Evolutionary conservation across 164 flowering plant species (phyloP), one percentile per base, ranked within the genome.

Genomic region (Tetracentron sinense): DNA sequence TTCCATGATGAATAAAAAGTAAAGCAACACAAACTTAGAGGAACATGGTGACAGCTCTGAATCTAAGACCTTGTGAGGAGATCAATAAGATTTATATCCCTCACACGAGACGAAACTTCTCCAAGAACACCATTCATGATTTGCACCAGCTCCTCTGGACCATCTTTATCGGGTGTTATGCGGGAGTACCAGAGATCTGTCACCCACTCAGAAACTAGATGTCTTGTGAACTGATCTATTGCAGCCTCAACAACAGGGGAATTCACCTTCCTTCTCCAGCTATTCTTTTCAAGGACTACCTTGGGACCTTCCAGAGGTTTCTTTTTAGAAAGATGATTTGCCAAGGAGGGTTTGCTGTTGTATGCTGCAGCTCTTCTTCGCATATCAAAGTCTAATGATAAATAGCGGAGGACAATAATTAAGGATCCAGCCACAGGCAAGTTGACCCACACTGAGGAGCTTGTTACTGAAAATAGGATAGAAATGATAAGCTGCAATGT

Each of bases 241-340:
- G 99, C 99, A 54, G 80, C 84, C 80, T 95, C 99, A 65, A 88
- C 98, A 60, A 77, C 80, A 54, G 95, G 93, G n/a, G 98, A 92
- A 68, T 85, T 82, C 64, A 95, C 96, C 77, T 88, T 92, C 50
- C 63, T 79, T 74, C 82, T 90, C 99, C 99, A 95, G 21, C 75
- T 79, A 50, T 82, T 77, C 61, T 67, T 83, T 29, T 77, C 77
- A 63, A 49, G 27, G 10, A 48, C 58, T 59, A 63, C 64, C 70
- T 72, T 85, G 25, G 74, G 71, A 62, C 29, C 62, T 48, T 77
- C 81, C 15, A 69, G 54, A 64, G 81, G 72, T 73, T 78, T 84
- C 71, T 75, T 82, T 33, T 64, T 65, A 56, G 79, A 48, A 52
- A 51, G n/a, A 64, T 21, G 54, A 42, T 54, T 72, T 27, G 66